Base-by-base conservation (phyloP, 345 rosid species). In the Brassica rapa region DNA sequence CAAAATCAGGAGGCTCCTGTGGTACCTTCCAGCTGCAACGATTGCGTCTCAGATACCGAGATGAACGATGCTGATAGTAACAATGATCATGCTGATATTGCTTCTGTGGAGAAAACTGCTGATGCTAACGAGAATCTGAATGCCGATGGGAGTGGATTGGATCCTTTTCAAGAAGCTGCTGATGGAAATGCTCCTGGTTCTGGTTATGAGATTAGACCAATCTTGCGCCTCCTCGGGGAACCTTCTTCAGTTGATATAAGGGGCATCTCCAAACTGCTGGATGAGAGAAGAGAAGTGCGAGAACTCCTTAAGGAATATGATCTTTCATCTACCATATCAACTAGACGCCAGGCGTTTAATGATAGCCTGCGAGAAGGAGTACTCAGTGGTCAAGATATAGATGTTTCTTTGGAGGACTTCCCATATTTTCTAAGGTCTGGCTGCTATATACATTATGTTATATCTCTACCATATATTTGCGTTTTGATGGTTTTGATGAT, bases 361-460 rank as follows among this genome's bases (percentile, higher is more conserved):
- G 97, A 96, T 56, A 85, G 87, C 85, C 73, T 96, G 66, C 86
- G 73, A 71, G 93, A 86, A 81, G 91, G 90, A 81, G 82, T 93
- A 82, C 81, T 91, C 33, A 81, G 73, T 81, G 86, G 96, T 59
- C 84, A 86, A 57, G 81, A 79, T 43, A 85, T 91, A 70, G 98
- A 91, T 9, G 86, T 91, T 80, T 86, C 99, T 65, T 89, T 93
- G 53, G 92, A 90, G 61, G 81, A 75, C 61, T 93, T 96, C 76
- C 98, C 99, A 19, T 96, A 96, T 72, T 96, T 80, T 71, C 75
- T 96, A 72, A 93, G 99, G 99, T 96, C 76, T 91, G 82, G 25
- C 62, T 73, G 46, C 46, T 39, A 39, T 10, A 12, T 71, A 35
- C 12, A 27, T 16, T 72, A 23, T 77, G 66, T 77, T 77, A 51